Percentiles rank a stretch among this genome's conserved stretches.
phyloP scores from a whole-genome alignment of 1,139 yeast species.

The Hanseniaspora sp. region DNA sequence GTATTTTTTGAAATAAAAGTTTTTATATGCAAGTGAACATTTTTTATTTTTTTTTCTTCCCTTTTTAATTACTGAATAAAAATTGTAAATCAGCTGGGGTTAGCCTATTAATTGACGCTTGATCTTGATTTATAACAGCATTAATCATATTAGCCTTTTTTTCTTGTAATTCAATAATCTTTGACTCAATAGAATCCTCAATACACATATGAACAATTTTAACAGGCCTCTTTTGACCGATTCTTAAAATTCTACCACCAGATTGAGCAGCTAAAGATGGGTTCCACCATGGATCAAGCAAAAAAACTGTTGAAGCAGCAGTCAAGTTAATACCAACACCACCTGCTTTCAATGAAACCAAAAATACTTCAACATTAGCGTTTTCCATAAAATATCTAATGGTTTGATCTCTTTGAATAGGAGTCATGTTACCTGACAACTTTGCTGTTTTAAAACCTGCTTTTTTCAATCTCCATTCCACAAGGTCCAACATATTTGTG shows the following conservation, averaged over 20 bases:
- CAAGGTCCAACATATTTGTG: conserved; percentile 88
- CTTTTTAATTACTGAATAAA: conserved; percentile 64
- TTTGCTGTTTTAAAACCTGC: conserved; percentile 94
- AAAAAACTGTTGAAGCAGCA: conserved; percentile 91
- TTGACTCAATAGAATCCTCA: conserved; percentile 91
- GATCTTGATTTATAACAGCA: conserved; percentile 88
- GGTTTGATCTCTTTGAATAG: conserved; percentile 83
- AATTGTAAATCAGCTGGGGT: conserved; percentile 93
- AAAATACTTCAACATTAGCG: conserved; percentile 79
- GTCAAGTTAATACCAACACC: conserved; percentile 94
- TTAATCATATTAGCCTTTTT: conserved; percentile 96
- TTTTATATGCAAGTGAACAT: background rate
- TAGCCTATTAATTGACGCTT: conserved; percentile 72
- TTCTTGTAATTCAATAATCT: conserved; percentile 88
- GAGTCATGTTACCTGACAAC: conserved; percentile 92
- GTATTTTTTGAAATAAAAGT: background rate
- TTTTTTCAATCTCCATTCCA: conserved; percentile 85
- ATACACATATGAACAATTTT: conserved; percentile 82
- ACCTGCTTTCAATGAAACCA: conserved; percentile 93
- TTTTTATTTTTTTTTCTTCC: conserved; percentile 34
- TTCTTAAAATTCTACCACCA: conserved; percentile 95
- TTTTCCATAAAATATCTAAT: conserved; percentile 86
- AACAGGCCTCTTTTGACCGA: conserved; percentile 94
- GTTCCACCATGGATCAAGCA: conserved; percentile 98
- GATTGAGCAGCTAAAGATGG: conserved; percentile 98